A percentile compares a stretch with the other conserved stretches of the same genome.
Conservation (phyloP, 345 rosid species). For the Excoecaria cochinchinensis region DNA sequence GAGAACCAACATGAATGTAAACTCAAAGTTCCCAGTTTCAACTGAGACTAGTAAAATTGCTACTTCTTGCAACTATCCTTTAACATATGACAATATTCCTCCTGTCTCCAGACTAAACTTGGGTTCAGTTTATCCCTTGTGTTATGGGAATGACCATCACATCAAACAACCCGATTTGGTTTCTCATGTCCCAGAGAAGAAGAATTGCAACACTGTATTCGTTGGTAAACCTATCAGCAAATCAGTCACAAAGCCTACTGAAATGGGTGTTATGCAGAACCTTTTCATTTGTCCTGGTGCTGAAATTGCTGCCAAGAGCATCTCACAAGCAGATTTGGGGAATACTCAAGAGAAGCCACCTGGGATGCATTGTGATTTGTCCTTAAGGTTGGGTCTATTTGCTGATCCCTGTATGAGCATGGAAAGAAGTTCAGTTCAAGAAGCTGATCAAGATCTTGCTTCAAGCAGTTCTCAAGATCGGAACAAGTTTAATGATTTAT, state of each 20-base stretch:
- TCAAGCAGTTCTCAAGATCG: conserved; percentile 37
- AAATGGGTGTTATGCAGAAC: conserved; percentile 31
- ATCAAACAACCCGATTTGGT: conserved; percentile 35
- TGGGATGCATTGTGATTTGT: conserved; percentile 64
- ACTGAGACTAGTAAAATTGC: conserved; percentile 33
- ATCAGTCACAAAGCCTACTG: conserved; percentile 37
- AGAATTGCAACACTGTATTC: conserved; percentile 37
- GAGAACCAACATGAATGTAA: conserved; percentile 26
- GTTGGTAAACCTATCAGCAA: conserved; percentile 71
- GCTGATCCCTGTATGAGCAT: conserved; percentile 42
- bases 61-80: conserved; percentile 40
- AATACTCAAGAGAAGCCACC: conserved; percentile 33
- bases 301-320: conserved; percentile 29
- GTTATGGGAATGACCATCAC: conserved; percentile 51
- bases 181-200: conserved; percentile 35
- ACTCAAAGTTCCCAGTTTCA: conserved; percentile 22
- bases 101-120: conserved; percentile 32
- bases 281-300: conserved; percentile 30
- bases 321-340: conserved; percentile 24
- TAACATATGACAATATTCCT: conserved; percentile 36
- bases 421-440: conserved; percentile 42
- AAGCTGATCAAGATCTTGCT: conserved; percentile 35
- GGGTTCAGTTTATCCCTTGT: conserved; percentile 72
- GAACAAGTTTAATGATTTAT: conserved; percentile 25
- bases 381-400: conserved; percentile 70